A percentile compares a stretch with the other conserved stretches of the same genome.
These are phyloP conservation scores for Trichoderma pleuroti DNA, from an alignment of 2,329 filamentous ascomycete genomes.

Conservation along the genomic window DNA sequence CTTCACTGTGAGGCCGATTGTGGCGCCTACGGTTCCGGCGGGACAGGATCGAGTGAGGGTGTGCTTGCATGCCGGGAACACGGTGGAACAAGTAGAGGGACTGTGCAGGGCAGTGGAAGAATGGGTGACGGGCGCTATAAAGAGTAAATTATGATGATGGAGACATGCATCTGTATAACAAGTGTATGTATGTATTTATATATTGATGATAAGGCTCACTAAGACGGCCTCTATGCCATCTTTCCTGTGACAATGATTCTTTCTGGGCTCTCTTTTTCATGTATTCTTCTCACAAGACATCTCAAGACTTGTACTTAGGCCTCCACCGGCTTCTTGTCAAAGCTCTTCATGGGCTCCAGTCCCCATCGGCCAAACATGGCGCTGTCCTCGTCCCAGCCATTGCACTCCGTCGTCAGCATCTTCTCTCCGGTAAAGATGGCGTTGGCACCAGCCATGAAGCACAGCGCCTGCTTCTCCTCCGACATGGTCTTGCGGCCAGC, in stretches of 20 bases:
- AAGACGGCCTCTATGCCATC: not conserved
- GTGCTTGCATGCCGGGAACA: conserved; percentile 67
- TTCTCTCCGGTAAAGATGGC: conserved; percentile 95
- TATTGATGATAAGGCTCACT: not conserved
- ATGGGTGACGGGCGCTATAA: conserved; percentile 39
- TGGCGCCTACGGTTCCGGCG: conserved; percentile 63
- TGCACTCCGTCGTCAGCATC: conserved; percentile 90
- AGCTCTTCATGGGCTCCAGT: conserved; percentile 68
- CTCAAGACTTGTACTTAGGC: not conserved
- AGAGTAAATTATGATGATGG: conserved; percentile 12
- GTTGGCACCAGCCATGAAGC: conserved; percentile 88
- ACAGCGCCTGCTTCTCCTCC: conserved; percentile 84
- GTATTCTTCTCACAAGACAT: not conserved
- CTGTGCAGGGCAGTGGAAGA: conserved; percentile 46
- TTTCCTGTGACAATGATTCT: not conserved
- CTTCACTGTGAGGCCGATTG: conserved; percentile 61
- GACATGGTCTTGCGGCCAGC: conserved; percentile 79
- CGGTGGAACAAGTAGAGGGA: conserved; percentile 51
- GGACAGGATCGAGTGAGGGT: conserved; percentile 63
- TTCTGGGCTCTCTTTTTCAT: not conserved
- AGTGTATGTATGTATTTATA: not conserved
- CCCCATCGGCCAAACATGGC: conserved; percentile 83
- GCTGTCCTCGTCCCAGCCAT: conserved; percentile 85
- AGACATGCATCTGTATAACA: not conserved
- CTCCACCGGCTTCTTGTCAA: conserved; percentile 34